Percentiles rank a stretch among this genome's conserved stretches.
Conservation (phyloP, 1,284 basidiomycete genomes). For the Phylloporus sp. region DNA sequence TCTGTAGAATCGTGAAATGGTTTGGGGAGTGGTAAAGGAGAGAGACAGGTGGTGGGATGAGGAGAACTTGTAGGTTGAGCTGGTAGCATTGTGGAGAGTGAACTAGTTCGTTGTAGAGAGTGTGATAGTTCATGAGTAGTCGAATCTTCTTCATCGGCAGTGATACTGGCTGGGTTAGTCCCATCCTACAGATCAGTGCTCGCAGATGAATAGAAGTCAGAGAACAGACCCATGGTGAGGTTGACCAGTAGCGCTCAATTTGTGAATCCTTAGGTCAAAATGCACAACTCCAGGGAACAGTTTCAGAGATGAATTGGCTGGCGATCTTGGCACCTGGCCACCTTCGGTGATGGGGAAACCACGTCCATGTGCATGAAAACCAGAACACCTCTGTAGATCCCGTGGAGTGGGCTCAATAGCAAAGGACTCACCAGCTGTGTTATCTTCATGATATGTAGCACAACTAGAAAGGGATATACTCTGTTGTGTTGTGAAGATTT, state of each 20-base stretch:
- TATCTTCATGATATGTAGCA: neutral
- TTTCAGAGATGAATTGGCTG: neutral
- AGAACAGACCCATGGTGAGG: constrained; percentile 19
- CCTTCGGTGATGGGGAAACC: neutral
- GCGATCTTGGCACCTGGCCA: neutral
- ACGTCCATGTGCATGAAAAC: constrained; percentile 1
- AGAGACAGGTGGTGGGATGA: constrained; percentile 12
- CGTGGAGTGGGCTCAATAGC: neutral
- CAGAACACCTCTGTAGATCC: neutral
- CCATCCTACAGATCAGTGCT: constrained; percentile 12
- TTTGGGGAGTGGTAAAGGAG: constrained; percentile 23
- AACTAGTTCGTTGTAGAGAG: neutral
- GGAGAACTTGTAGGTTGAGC: constrained; percentile 9
- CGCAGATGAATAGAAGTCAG: neutral
- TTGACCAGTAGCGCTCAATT: neutral
- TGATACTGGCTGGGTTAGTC: neutral
- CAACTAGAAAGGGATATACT: neutral
- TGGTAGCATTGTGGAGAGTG: neutral
- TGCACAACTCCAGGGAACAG: no score
- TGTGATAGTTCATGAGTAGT: neutral
- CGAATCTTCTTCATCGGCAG: neutral
- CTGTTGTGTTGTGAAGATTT: no score
- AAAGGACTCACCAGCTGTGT: neutral
- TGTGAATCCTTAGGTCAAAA: constrained; percentile 4
- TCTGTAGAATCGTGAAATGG: constrained; percentile 12